A percentile compares a stretch with the other conserved stretches of the same genome.
Conservation (phyloP, 306 rosid genomes). For the Cucumis cinereus region DNA sequence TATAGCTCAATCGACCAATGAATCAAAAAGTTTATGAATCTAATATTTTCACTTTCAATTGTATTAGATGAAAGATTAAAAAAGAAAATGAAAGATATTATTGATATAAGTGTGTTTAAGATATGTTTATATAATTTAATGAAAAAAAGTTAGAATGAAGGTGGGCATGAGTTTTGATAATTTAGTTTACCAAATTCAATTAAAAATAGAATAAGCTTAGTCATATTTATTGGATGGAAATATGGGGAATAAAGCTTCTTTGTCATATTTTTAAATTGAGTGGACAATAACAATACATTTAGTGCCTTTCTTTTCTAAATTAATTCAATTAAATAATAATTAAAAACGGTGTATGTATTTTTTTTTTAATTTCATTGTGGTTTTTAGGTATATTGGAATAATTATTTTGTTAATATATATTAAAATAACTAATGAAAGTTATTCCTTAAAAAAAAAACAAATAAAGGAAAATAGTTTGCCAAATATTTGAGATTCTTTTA, state of each 20-base stretch:
- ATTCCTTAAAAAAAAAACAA: neutral
- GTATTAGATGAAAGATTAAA: too few species aligned
- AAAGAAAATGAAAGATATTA: neutral
- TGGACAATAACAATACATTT: neutral
- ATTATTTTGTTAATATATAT: neutral
- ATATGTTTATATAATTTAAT: too few species aligned
- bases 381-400: neutral
- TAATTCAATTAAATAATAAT: too few species aligned
- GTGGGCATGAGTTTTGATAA: neutral
- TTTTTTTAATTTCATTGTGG: neutral
- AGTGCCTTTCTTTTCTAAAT: neutral
- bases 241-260: neutral
- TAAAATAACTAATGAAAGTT: neutral
- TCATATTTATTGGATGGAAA: neutral
- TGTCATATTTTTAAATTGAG: neutral
- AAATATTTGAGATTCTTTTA: neutral
- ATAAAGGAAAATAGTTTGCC: too few species aligned
- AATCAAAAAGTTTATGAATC: too few species aligned
- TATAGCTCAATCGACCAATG: too few species aligned
- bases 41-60: too few species aligned
- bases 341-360: too few species aligned
- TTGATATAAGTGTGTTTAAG: neutral
- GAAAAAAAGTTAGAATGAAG: neutral
- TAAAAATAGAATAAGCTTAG: neutral
- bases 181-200: neutral